Conservation (phyloP, 2,329 filamentous ascomycete species). For the Chalaropsis thielavioides region DNA sequence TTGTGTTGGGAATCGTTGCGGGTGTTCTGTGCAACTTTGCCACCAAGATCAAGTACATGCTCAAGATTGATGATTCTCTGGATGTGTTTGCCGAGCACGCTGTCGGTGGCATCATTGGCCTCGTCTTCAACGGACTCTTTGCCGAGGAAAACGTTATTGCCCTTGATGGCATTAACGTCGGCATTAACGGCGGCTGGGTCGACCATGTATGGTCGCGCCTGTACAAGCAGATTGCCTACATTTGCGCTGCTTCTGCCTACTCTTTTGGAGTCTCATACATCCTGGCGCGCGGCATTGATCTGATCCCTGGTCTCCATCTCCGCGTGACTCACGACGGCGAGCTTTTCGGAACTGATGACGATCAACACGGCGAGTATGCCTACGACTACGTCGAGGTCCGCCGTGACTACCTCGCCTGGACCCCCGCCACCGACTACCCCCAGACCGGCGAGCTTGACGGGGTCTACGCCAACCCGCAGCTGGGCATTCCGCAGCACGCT, state of each 20-base stretch:
- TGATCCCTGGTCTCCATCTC: conserved; percentile 63
- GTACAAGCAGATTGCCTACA: conserved; percentile 68
- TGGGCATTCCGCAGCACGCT: conserved; percentile 56
- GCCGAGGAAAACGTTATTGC: conserved; percentile 56
- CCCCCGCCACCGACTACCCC: conserved; percentile 35
- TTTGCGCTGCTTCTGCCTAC: conserved; percentile 51
- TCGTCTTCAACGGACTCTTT: conserved; percentile 61
- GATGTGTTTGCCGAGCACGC: conserved; percentile 60
- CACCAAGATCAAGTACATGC: conserved; percentile 50
- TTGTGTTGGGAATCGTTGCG: conserved; percentile 51
- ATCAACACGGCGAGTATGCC: conserved; percentile 79
- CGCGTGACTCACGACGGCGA: conserved; percentile 71
- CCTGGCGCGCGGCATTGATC: conserved; percentile 60
- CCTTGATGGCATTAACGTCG: conserved; percentile 62
- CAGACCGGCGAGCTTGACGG: conserved; percentile 33
- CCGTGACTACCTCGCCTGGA: conserved; percentile 79
- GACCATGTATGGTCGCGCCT: conserved; percentile 60
- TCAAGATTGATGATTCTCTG: conserved; percentile 55
- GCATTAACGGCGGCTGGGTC: conserved; percentile 53
- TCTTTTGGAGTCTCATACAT: conserved; percentile 59
- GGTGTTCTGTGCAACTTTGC: conserved; percentile 53
- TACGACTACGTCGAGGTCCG: conserved; percentile 86
- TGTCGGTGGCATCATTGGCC: conserved; percentile 52
- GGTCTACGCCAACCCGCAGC: conserved; percentile 45
- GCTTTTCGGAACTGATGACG: conserved; percentile 76